phyloP scores from a whole-genome alignment of 805 yeast species.

The Kockiozyma suomiensis region DNA sequence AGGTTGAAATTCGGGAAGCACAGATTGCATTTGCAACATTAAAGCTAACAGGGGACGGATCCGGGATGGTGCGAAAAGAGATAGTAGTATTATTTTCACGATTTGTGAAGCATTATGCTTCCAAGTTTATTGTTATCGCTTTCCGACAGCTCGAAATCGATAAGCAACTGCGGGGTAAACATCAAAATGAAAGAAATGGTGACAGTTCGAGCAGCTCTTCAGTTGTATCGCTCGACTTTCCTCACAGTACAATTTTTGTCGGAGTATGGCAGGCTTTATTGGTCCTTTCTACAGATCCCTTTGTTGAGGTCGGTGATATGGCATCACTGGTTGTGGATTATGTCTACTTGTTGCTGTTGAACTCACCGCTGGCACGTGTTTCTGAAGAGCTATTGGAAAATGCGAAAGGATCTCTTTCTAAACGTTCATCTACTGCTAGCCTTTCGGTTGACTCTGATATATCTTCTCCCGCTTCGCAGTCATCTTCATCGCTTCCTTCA shows the following conservation, averaged over 20 bases:
- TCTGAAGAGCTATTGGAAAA: slow-evolving; percentile 50
- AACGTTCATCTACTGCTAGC: not conserved
- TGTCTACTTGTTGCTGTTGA: slow-evolving; percentile 63
- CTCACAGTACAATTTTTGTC: slow-evolving; percentile 83
- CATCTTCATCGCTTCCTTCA: slow-evolving; percentile 10
- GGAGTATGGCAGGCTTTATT: slow-evolving; percentile 86
- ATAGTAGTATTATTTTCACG: slow-evolving; percentile 74
- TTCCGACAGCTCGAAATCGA: slow-evolving; percentile 84
- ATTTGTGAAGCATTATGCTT: slow-evolving; percentile 66
- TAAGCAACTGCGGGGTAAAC: not conserved
- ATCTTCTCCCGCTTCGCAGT: not conserved
- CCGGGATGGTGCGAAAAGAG: slow-evolving; percentile 85
- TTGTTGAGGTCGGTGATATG: slow-evolving; percentile 69
- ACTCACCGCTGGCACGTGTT: slow-evolving; percentile 64
- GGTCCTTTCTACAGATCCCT: slow-evolving; percentile 84
- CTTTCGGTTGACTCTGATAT: not conserved
- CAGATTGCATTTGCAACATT: slow-evolving; percentile 69
- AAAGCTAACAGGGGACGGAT: slow-evolving; percentile 78
- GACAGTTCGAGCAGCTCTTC: not conserved
- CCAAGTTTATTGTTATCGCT: slow-evolving; percentile 83
- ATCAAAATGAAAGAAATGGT: not conserved
- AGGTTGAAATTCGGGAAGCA: slow-evolving; percentile 57
- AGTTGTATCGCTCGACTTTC: slow-evolving; percentile 39
- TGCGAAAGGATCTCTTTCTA: not conserved
- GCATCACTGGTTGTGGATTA: slow-evolving; percentile 78